Evolutionary conservation across 75 land plant species (phyloP), one percentile per base, ranked within the genome.

Genomic region (Sequoia sempervirens): DNA sequence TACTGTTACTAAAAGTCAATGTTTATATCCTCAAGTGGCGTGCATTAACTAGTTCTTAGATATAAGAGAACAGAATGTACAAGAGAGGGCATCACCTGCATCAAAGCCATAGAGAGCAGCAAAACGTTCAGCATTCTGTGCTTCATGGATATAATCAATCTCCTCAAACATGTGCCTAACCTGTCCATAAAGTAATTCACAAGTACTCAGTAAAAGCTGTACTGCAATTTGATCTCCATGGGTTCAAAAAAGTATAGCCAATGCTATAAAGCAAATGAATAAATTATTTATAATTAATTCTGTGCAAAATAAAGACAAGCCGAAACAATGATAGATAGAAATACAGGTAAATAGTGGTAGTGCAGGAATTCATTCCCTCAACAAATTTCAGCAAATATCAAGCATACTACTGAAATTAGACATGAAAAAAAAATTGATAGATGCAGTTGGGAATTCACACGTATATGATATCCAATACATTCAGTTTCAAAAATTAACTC

Each of bases 131-230:
- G 99, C 95, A 95, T 98, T 98, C 85, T 91, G 88, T 17, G 90
- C 99, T 87, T 98, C 99, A 53, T 86, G 84, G 56, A 92, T 83
- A 75, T 97, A 97, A 92, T 97, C 94, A 85, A 93, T 96, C 88
- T 97, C 99, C 69, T 96, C 95, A 91, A 97, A 94, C 99, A 97
- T 97, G 82, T 97, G 98, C 78, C 92, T 93, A 4, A 96, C 98
- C 99, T 97, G 89, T 74, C 37, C 13, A 43, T 41, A 43, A 45
- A 10, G 45, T 7, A 26, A 43, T 78, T 45, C 4, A 45, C n/a
- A 41, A 78, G n/a, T 45, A 78, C 23, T 78, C 46, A 75, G 45
- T 18, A n/a, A 78, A 40, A 26, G 80, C 52, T 78, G n/a, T 23
- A 45, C 2, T 45, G 13, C 45, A 41, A 75, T 30, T 45, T 40